phyloP scores from a whole-genome alignment of 2,329 filamentous ascomycete genomes.

The Colletotrichum sp. region DNA sequence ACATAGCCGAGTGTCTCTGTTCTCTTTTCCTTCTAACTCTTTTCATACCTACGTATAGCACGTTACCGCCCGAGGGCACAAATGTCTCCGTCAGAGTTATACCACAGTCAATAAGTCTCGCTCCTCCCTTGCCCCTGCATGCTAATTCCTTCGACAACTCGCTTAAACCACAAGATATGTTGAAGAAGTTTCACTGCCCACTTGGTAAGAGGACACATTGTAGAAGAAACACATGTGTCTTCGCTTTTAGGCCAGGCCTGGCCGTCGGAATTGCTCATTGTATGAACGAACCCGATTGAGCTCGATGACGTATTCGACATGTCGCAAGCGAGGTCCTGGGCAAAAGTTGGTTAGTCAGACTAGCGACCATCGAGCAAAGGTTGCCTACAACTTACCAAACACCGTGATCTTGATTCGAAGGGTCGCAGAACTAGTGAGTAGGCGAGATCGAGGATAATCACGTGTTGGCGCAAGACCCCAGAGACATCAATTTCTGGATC shows the following conservation, averaged over 20 bases:
- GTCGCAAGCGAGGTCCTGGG: background rate
- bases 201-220: background rate
- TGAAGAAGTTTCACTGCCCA: background rate
- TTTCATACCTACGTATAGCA: background rate
- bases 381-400: background rate
- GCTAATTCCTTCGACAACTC: accelerated
- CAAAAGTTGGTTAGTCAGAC: background rate
- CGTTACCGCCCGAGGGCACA: background rate
- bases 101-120: accelerated
- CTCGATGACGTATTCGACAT: background rate
- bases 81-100: background rate
- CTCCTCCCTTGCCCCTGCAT: background rate
- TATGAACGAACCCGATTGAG: background rate
- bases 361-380: background rate
- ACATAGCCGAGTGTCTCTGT: background rate
- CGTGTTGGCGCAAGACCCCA: too few relatives aligned
- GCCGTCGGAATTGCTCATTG: background rate
- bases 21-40: background rate
- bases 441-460: background rate
- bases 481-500: background rate
- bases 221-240: background rate
- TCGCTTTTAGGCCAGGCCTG: background rate
- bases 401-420: background rate
- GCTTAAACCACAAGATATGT: background rate
- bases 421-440: background rate